Evolutionary conservation across 2,329 filamentous ascomycete species (phyloP).

Genomic region (Sporothrix sp.): DNA sequence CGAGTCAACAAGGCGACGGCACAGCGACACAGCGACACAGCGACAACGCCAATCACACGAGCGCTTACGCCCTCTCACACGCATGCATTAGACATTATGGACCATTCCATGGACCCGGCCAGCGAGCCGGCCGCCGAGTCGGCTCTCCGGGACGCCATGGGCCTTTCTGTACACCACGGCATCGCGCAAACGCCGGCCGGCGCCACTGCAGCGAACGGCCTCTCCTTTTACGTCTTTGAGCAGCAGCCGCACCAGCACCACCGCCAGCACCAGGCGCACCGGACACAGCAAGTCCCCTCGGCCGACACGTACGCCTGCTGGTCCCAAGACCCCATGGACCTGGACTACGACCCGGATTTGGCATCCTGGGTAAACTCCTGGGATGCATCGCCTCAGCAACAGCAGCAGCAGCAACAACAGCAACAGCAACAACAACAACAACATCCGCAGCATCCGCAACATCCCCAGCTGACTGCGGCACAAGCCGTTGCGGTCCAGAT

Average conservation of each 20-base stretch:
- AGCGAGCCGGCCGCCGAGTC: not conserved
- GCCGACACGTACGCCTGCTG: conserved; percentile 12
- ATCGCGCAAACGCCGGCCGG: not conserved
- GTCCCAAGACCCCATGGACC: conserved; percentile 22
- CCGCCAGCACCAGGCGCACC: not conserved
- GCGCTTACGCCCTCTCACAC: too few relatives aligned
- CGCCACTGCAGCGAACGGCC: too few relatives aligned
- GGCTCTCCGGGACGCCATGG: conserved; percentile 4
- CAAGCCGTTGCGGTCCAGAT: not conserved
- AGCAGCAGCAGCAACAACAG: not conserved
- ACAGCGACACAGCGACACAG: too few relatives aligned
- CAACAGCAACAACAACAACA: too few relatives aligned
- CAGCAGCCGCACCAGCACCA: conserved; percentile 5
- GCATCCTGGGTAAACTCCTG: conserved; percentile 19
- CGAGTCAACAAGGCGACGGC: too few relatives aligned
- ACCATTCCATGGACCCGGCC: conserved; percentile 8
- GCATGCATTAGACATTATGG: conserved; percentile 2
- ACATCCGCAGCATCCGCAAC: not conserved
- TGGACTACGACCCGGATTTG: conserved; percentile 22
- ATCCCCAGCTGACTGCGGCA: not conserved
- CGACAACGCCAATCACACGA: too few relatives aligned
- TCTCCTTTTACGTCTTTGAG: conserved; percentile 5
- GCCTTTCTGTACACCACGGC: conserved; percentile 1
- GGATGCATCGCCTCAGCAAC: conserved; percentile 4
- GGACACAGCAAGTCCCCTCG: not conserved